These are phyloP conservation scores for Microsporum ferrugineum DNA, from an alignment of 2,329 filamentous ascomycete species.

Conservation along the genomic window DNA sequence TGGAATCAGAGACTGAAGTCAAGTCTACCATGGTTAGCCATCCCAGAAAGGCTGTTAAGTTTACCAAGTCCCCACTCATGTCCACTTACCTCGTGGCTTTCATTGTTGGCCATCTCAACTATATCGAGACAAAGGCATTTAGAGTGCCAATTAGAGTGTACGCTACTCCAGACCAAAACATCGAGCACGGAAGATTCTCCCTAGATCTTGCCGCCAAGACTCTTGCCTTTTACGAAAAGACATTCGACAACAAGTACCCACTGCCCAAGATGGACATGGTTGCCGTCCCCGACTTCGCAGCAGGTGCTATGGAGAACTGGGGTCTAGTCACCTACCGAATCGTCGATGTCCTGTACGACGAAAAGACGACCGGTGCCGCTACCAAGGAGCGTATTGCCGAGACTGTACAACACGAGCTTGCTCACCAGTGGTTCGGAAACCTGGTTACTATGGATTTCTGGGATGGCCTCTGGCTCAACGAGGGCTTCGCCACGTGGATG, in stretches of 20 bases:
- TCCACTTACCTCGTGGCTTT: constrained; percentile 93
- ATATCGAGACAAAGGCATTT: constrained; percentile 85
- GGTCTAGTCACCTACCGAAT: constrained; percentile 90
- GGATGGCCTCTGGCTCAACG: constrained; percentile 94
- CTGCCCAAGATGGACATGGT: constrained; percentile 95
- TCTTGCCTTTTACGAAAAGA: constrained; percentile 88
- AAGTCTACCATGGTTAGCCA: constrained; percentile 50
- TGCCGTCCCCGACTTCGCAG: constrained; percentile 89
- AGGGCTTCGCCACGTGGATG: constrained; percentile 87
- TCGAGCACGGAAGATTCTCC: constrained; percentile 83
- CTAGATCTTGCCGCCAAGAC: constrained; percentile 81
- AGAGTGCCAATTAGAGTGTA: constrained; percentile 89
- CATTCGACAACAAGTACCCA: constrained; percentile 77
- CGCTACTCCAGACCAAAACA: constrained; percentile 77
- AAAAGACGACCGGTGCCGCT: constrained; percentile 78
- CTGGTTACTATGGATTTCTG: constrained; percentile 98
- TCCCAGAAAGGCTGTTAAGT: constrained; percentile 75
- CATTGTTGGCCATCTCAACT: constrained; percentile 86
- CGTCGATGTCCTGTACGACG: constrained; percentile 79
- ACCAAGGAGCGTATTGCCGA: constrained; percentile 90
- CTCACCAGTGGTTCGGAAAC: constrained; percentile 98
- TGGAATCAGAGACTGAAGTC: constrained; percentile 64
- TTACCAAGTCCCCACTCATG: constrained; percentile 87
- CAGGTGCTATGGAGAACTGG: constrained; percentile 98
- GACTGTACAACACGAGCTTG: constrained; percentile 91